These are phyloP conservation scores for Sequoia sempervirens DNA, from an alignment of 75 land plant species.

Conservation along the genomic window DNA sequence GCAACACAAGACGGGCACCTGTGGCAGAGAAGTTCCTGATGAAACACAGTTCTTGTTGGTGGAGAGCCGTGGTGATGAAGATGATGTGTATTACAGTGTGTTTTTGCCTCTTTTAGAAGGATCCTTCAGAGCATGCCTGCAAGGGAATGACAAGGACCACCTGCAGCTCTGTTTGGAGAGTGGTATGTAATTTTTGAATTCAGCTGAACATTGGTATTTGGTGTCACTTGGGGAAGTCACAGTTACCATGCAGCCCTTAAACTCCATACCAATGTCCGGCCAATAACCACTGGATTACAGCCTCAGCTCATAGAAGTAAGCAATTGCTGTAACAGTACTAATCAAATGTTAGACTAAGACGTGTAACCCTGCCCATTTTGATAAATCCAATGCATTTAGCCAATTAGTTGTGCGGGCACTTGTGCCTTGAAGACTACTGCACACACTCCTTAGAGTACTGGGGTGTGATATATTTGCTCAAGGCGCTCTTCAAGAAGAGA, in stretches of 20 bases:
- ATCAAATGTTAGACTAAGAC: no score
- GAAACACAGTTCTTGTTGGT: slow-evolving; percentile 85
- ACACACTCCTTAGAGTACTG: no score
- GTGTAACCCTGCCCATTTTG: no score
- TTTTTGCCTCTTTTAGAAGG: slow-evolving; percentile 75
- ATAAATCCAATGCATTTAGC: no score
- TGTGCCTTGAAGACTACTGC: no score
- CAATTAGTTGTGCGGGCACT: no score
- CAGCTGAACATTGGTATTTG: not conserved
- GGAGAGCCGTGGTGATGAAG: slow-evolving; percentile 21
- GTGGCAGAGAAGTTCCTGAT: slow-evolving; percentile 60
- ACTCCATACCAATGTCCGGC: not conserved
- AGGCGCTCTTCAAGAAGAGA: no score
- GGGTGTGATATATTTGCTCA: no score
- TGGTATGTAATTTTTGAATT: slow-evolving; percentile 21
- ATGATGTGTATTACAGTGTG: slow-evolving; percentile 49
- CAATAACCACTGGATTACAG: no score
- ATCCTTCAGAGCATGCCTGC: slow-evolving; percentile 65
- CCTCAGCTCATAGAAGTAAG: no score
- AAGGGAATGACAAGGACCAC: slow-evolving; percentile 54
- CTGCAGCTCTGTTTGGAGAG: slow-evolving; percentile 80
- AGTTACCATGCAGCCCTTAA: not conserved
- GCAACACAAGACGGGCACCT: slow-evolving; percentile 76
- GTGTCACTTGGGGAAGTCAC: not conserved
- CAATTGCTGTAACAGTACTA: no score